phyloP scores from a whole-genome alignment of 129 eudicot species.

The Deinandra increscens region DNA sequence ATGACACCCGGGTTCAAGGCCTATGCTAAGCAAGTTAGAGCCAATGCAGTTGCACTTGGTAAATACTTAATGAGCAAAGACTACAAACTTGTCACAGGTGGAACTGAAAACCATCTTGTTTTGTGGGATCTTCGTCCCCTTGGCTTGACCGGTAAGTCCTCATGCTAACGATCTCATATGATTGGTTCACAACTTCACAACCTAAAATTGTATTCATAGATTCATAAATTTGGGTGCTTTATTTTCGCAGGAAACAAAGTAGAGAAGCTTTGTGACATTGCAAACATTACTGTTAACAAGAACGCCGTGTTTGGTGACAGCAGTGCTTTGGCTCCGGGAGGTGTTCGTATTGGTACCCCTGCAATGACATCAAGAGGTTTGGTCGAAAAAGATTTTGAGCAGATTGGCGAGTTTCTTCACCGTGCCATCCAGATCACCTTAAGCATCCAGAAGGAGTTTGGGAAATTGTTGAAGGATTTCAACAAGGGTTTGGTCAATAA shows the following conservation, averaged over 20 bases:
- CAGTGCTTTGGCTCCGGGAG: conserved; percentile 93
- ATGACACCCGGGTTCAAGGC: conserved; percentile 86
- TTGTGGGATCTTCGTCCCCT: conserved; percentile 99
- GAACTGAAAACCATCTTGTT: conserved; percentile 98
- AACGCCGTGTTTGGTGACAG: conserved; percentile 93
- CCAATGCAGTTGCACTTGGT: conserved; percentile 93
- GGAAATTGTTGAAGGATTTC: conserved; percentile 95
- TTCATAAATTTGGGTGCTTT: background rate
- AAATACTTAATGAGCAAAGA: conserved; percentile 84
- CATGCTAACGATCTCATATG: background rate
- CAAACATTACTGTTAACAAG: conserved; percentile 85
- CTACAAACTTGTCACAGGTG: conserved; percentile 82
- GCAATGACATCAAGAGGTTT: conserved; percentile 99
- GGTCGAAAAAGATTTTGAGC: conserved; percentile 94
- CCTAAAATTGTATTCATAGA: background rate
- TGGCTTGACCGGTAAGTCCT: conserved; percentile 78
- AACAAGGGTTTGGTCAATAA: conserved; percentile 88
- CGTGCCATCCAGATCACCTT: conserved; percentile 70
- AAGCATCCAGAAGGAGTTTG: conserved; percentile 83
- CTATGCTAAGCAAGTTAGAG: conserved; percentile 90
- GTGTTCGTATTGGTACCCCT: conserved; percentile 88
- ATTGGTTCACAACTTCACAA: background rate
- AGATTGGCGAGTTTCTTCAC: conserved; percentile 88
- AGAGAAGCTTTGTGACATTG: conserved; percentile 84
- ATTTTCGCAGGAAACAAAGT: conserved; percentile 70